A percentile compares a stretch with the other conserved stretches of the same genome.
phyloP scores from a whole-genome alignment of 1,139 yeast species.

The Lodderomyces jiufengensis region DNA sequence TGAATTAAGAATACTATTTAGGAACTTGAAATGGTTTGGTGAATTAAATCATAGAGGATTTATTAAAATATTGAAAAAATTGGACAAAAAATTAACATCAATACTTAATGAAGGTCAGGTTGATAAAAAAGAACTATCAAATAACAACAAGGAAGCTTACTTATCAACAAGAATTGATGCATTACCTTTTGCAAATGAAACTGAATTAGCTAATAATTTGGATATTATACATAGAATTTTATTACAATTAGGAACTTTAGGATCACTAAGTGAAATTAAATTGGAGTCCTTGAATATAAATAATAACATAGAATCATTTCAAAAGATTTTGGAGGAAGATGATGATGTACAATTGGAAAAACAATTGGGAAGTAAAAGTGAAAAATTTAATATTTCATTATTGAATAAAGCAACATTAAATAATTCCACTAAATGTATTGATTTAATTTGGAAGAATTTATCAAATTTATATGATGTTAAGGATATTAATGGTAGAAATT shows the following conservation, averaged over 20 bases:
- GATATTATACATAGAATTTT: slow-evolving; percentile 54
- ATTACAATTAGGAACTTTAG: slow-evolving; percentile 22
- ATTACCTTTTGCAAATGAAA: slow-evolving; percentile 72
- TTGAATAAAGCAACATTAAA: slow-evolving; percentile 61
- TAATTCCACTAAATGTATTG: slow-evolving; percentile 54
- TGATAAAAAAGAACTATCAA: slow-evolving; percentile 34
- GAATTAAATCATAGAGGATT: slow-evolving; percentile 91
- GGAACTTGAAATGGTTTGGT: slow-evolving; percentile 90
- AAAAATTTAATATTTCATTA: slow-evolving; percentile 49
- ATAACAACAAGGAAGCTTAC: slow-evolving; percentile 63
- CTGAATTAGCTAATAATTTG: slow-evolving; percentile 54
- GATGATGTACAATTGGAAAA: slow-evolving; percentile 39
- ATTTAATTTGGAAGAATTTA: slow-evolving; percentile 39
- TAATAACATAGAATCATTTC: slow-evolving; percentile 10
- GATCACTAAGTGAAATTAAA: slow-evolving; percentile 20
- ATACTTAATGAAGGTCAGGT: slow-evolving; percentile 16
- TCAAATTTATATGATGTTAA: slow-evolving; percentile 46
- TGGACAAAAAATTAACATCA: slow-evolving; percentile 69
- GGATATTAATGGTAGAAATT: slow-evolving; percentile 79
- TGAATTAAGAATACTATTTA: slow-evolving; percentile 71
- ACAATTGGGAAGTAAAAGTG: slow-evolving; percentile 18
- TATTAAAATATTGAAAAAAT: slow-evolving; percentile 81
- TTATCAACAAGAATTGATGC: slow-evolving; percentile 68
- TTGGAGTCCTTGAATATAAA: slow-evolving; percentile 5
- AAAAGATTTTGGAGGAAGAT: slow-evolving; percentile 41